Evolutionary conservation across 371 early-diverging fungal species (phyloP).

Genomic region (Mucor irregularis): DNA sequence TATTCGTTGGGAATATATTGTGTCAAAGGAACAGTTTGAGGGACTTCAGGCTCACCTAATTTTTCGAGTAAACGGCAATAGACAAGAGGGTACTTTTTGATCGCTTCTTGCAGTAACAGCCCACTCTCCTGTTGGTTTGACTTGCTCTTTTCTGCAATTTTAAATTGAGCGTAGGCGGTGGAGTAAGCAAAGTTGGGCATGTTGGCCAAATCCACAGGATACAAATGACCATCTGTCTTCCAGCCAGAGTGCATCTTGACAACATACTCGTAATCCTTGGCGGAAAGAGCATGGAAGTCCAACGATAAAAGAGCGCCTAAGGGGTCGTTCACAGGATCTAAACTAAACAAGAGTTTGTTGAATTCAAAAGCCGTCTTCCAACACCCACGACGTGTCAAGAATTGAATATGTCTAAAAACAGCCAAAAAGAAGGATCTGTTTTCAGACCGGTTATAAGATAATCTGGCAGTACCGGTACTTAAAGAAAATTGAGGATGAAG

Average conservation of each 20-base stretch:
- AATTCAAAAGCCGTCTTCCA: slow-evolving; percentile 93
- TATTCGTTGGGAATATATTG: slow-evolving; percentile 21
- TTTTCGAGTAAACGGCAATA: slow-evolving; percentile 36
- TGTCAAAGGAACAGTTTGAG: slow-evolving; percentile 2
- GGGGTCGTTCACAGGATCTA: slow-evolving; percentile 81
- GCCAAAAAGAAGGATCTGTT: slow-evolving; percentile 83
- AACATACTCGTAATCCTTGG: slow-evolving; percentile 75
- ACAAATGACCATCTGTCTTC: slow-evolving; percentile 42
- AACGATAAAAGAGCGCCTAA: slow-evolving; percentile 73
- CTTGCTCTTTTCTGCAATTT: slow-evolving; percentile 46
- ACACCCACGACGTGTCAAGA: slow-evolving; percentile 84
- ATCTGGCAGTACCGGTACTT: slow-evolving; percentile 65
- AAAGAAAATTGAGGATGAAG: slow-evolving; percentile 81
- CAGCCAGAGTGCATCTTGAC: slow-evolving; percentile 42
- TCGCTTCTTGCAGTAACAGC: slow-evolving; percentile 64
- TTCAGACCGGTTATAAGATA: slow-evolving; percentile 74
- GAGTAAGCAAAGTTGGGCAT: slow-evolving; percentile 83
- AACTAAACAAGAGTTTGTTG: slow-evolving; percentile 75
- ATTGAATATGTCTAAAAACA: slow-evolving; percentile 81
- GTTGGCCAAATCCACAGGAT: slow-evolving; percentile 32
- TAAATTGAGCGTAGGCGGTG: slow-evolving; percentile 74
- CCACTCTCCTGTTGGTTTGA: slow-evolving; percentile 40
- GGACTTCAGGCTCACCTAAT: slow-evolving; percentile 26
- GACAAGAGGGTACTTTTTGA: slow-evolving; percentile 45
- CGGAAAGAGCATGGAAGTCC: slow-evolving; percentile 82